These are phyloP conservation scores for Colletotrichum truncatum DNA, from an alignment of 2,329 filamentous ascomycete genomes.

Conservation along the genomic window DNA sequence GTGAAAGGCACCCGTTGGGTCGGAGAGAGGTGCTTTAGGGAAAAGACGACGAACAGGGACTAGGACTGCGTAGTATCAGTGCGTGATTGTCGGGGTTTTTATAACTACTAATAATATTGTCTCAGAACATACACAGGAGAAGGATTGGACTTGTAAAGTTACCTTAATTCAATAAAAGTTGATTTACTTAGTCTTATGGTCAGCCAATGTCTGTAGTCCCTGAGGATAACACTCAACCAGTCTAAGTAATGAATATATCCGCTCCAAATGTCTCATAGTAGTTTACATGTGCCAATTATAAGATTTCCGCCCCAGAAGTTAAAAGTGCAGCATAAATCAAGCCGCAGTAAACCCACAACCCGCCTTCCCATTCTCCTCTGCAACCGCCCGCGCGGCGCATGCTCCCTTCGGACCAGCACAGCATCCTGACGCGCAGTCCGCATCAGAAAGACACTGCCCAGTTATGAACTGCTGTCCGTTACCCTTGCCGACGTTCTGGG, in stretches of 20 bases:
- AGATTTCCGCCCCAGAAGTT: neutral
- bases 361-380: constrained; percentile 36
- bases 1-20: constrained; percentile 3
- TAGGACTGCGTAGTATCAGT: no score
- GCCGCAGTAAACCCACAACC: constrained; percentile 12
- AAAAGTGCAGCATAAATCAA: neutral
- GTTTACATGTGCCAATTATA: neutral
- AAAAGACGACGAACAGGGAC: no score
- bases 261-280: no score
- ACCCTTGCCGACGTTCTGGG: constrained; percentile 41
- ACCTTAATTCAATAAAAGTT: no score
- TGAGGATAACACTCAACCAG: no score
- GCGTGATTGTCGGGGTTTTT: no score
- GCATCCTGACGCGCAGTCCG: constrained; percentile 43
- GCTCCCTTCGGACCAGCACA: constrained; percentile 43
- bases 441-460: constrained; percentile 41
- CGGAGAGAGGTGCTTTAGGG: constrained; percentile 2
- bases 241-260: no score
- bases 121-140: no score
- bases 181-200: no score
- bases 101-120: no score
- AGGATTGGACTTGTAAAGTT: no score
- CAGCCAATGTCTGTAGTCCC: no score
- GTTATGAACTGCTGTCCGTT: constrained; percentile 43
- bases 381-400: constrained; percentile 43